Evolutionary conservation across 345 rosid genomes (phyloP), one percentile per base, ranked within the genome.

Genomic region (Brassica incana): DNA sequence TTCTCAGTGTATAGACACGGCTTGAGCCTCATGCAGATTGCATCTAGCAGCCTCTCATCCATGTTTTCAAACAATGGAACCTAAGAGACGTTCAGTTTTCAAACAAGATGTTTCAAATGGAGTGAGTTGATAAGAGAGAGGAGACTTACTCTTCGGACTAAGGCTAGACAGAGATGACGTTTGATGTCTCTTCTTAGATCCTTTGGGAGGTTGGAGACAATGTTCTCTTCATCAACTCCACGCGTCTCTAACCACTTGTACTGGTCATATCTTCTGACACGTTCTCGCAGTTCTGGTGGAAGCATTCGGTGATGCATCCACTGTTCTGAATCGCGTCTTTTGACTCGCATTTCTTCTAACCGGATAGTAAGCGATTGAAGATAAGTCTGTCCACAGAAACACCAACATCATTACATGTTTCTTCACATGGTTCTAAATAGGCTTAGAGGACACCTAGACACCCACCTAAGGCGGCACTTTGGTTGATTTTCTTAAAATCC

Each of bases 261-360:
- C 71, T 95, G 99, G 80, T 95, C 99, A 71, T 95, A 92, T 70
- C 97, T 87, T 77, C 99, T 87, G 54, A 95, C 98, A 20, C 99
- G 88, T 73, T 95, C 98, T 65, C 95, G 88, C 2, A 95, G 92
- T 1, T 95, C 94, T 3, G 72, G 87, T n/a, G 99, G 99, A 78
- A 95, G 98, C 90, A 95, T 85, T 27, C 99, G 92, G 63, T 95
- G 99, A 86, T 88, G 98, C 99, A 95, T 95, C 98, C 99, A 95
- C 76, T 91, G 99, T 66, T 95, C 99, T 36, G 99, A 91, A 79
- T 95, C 99, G 18, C 97, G 99, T 88, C 98, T 90, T 83, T 95
- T 95, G 50, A 95, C 89, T 81, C 99, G 88, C 99, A 95, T 93
- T 80, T 95, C 99, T 84, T 95, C 99, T 63, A 95, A 88, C 69